These are phyloP conservation scores for Lichtheimia hyalospora DNA, from an alignment of 371 early-diverging fungal genomes.

Conservation along the genomic window DNA sequence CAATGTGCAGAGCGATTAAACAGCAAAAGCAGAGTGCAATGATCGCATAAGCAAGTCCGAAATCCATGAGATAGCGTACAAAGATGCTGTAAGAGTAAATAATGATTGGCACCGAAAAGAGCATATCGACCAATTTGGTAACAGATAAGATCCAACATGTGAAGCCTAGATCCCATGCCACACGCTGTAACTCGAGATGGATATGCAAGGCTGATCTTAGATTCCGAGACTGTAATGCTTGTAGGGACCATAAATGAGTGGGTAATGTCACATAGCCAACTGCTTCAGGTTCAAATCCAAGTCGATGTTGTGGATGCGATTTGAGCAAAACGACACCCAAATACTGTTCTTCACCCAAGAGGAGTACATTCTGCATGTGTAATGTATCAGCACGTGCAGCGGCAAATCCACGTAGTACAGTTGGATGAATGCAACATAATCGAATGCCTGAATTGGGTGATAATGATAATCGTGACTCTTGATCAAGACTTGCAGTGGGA, in stretches of 20 bases:
- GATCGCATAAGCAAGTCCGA: slow-evolving; percentile 31
- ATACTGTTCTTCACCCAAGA: slow-evolving; percentile 48
- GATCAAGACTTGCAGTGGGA: background rate
- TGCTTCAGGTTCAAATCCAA: slow-evolving; percentile 53
- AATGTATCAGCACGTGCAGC: slow-evolving; percentile 35
- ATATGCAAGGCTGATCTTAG: slow-evolving; percentile 41
- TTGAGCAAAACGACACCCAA: slow-evolving; percentile 35
- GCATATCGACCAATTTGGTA: slow-evolving; percentile 34
- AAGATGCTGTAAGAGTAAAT: slow-evolving; percentile 40
- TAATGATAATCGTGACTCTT: slow-evolving; percentile 31
- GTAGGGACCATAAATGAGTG: slow-evolving; percentile 33
- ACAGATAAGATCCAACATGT: slow-evolving; percentile 40
- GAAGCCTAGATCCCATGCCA: slow-evolving; percentile 37
- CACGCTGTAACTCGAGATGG: slow-evolving; percentile 37
- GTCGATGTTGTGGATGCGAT: slow-evolving; percentile 40
- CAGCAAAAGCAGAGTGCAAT: slow-evolving; percentile 34
- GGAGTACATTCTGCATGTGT: slow-evolving; percentile 46
- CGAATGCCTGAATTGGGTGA: slow-evolving; percentile 25
- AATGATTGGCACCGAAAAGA: slow-evolving; percentile 41
- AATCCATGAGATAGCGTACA: slow-evolving; percentile 24
- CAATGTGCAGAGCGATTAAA: slow-evolving; percentile 35
- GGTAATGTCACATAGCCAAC: slow-evolving; percentile 43
- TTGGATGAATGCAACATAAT: slow-evolving; percentile 48
- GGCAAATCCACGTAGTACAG: slow-evolving; percentile 41
- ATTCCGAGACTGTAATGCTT: slow-evolving; percentile 36